Base-by-base conservation (phyloP, 768 basidiomycete genomes). In the Psilocybe tampanensis region DNA sequence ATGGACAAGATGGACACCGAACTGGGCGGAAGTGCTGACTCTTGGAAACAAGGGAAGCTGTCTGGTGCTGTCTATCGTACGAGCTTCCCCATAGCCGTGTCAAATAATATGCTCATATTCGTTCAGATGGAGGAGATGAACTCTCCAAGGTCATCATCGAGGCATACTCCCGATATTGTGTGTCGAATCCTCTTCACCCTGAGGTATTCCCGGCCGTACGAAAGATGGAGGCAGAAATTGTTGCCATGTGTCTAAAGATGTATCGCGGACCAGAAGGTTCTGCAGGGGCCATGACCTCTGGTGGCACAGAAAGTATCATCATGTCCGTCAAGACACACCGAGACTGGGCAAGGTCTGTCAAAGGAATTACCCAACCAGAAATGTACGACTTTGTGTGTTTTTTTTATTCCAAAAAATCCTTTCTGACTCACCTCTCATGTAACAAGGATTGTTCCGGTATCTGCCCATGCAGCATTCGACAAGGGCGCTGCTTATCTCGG, bases 201-300 rank as follows among this genome's bases (percentile, higher is more conserved):
- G 93, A 95, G 54, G 86, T 95, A 43, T 97, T 97, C 73, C 95
- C 95, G 1, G 89, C 92, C 0, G 74, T 97, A 11, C 82, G 96
- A 47, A 95, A 96, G 75, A 99, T 99, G 96, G 96, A 99, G 66
- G 92, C 94, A 15, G 95, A 98, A 66, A 83, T 95, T 23, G 93
- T 95, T 43, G 79, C 90, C 9, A 94, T 94, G 89, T 90, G 88
- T 59, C 77, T 96, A 45, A 81, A 82, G 55, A 78, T 95, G 79
- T 98, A 90, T 76, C 87, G 92, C 66, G 87, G 89, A 60, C 90
- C 94, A 1, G 75, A 82, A 47, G 94, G 94, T 15, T 92, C 94
- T 9, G 95, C 94, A 11, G 96, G 96, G 12, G 88, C 87, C 6
- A 98, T 95, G 72, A 99, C 96, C 1, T 90, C 90, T 0, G 96